Conservation (phyloP, 163 green algal genomes). For the Scenedesmus sp. region DNA sequence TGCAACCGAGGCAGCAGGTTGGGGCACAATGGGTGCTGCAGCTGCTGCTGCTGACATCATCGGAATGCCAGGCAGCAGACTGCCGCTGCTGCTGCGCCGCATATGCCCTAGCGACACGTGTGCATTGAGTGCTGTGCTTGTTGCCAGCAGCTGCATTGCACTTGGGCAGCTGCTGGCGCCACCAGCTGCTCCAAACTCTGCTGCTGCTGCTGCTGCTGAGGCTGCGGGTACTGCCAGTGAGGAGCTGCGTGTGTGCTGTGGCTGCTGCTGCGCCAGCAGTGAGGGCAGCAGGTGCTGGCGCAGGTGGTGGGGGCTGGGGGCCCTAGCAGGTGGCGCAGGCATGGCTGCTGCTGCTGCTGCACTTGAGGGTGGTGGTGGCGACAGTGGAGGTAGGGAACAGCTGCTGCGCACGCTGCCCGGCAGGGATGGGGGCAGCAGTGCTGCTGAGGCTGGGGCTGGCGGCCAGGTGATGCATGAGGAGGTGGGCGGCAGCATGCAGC, state of each 20-base stretch:
- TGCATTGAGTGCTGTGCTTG: neutral
- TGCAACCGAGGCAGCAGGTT: neutral
- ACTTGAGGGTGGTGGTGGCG: neutral
- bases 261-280: neutral
- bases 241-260: neutral
- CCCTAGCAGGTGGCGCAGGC: neutral
- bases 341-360: constrained; percentile 23
- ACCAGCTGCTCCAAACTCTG: constrained; percentile 6
- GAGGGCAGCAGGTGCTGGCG: neutral
- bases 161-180: neutral
- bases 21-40: neutral
- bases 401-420: neutral
- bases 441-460: neutral
- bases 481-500: neutral
- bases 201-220: constrained; percentile 24
- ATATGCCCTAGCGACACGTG: neutral
- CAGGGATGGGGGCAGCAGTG: neutral
- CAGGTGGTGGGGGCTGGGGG: neutral
- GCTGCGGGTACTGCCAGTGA: neutral
- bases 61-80: neutral
- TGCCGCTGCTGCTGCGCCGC: neutral
- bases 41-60: neutral
- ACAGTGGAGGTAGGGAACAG: neutral
- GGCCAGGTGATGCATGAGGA: neutral
- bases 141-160: neutral